Percentiles rank a stretch among this genome's conserved stretches.
These are phyloP conservation scores for Coniochaeta ligniaria DNA, from an alignment of 2,329 filamentous ascomycete genomes.

Conservation along the genomic window DNA sequence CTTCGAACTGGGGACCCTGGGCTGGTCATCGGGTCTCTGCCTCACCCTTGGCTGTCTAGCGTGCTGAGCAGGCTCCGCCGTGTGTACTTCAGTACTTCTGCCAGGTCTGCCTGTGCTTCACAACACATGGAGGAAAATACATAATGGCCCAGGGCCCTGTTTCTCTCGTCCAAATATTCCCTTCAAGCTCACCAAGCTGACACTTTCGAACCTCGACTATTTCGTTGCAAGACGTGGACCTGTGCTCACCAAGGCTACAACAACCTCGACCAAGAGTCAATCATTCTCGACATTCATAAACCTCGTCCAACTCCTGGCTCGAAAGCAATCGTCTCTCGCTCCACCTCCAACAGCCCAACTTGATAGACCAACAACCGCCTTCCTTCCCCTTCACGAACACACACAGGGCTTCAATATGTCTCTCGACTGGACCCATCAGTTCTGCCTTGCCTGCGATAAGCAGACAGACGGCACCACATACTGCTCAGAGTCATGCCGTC, in stretches of 20 bases:
- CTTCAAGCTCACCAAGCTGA: background rate
- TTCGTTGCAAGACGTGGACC: background rate
- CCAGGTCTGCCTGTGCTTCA: background rate
- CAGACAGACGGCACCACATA: constrained; percentile 77
- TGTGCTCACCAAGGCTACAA: background rate
- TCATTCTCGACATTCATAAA: background rate
- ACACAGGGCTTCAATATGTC: constrained; percentile 34
- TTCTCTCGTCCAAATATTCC: background rate
- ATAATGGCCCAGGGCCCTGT: background rate
- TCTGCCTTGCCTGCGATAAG: constrained; percentile 90
- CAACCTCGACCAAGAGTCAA: background rate
- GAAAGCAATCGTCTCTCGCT: background rate
- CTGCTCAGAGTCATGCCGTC: constrained; percentile 85
- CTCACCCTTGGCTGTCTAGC: background rate
- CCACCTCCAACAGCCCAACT: background rate
- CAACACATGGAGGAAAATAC: background rate
- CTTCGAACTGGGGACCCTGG: background rate
- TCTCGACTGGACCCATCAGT: constrained; percentile 77
- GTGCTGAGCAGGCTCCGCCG: background rate
- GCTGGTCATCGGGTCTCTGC: constrained; percentile 1
- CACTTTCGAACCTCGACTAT: background rate
- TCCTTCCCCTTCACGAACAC: background rate
- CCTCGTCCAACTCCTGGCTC: background rate
- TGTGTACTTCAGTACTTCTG: too few species aligned
- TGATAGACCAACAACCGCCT: background rate